Evolutionary conservation across 1,139 yeast genomes (phyloP).

Genomic region (Sugiyamaella xylanicola): DNA sequence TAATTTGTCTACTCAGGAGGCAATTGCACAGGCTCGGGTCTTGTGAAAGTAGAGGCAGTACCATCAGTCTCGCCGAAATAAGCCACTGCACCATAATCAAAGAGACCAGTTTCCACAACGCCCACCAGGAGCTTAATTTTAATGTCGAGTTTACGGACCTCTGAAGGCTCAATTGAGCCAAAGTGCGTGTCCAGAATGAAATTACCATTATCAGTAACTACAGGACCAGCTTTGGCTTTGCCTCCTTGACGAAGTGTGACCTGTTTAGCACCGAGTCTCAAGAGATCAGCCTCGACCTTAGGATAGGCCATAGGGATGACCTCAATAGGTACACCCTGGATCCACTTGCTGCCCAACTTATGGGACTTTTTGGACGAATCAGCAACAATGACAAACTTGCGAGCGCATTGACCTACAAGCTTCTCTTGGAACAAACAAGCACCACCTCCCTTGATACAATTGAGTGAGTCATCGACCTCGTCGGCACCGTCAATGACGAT

Average conservation of each 20-base stretch:
- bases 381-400: constrained; percentile 82
- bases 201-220: constrained; percentile 95
- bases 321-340: constrained; percentile 92
- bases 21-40: neutral
- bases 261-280: constrained; percentile 62
- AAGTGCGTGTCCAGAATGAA: constrained; percentile 93
- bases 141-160: constrained; percentile 54
- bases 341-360: constrained; percentile 77
- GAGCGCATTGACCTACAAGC: constrained; percentile 81
- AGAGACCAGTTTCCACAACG: constrained; percentile 95
- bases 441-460: constrained; percentile 97
- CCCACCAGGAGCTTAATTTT: constrained; percentile 80
- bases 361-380: constrained; percentile 81
- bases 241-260: constrained; percentile 83
- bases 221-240: constrained; percentile 94
- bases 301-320: constrained; percentile 88
- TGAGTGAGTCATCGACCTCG: constrained; percentile 79
- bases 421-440: constrained; percentile 98
- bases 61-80: constrained; percentile 89
- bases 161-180: constrained; percentile 69
- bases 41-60: constrained; percentile 45
- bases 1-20: neutral
- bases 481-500: constrained; percentile 99
- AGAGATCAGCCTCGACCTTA: constrained; percentile 67
- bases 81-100: constrained; percentile 72